Evolutionary conservation across 2,329 filamentous ascomycete species (phyloP).

Genomic region (Fusarium metavorans): DNA sequence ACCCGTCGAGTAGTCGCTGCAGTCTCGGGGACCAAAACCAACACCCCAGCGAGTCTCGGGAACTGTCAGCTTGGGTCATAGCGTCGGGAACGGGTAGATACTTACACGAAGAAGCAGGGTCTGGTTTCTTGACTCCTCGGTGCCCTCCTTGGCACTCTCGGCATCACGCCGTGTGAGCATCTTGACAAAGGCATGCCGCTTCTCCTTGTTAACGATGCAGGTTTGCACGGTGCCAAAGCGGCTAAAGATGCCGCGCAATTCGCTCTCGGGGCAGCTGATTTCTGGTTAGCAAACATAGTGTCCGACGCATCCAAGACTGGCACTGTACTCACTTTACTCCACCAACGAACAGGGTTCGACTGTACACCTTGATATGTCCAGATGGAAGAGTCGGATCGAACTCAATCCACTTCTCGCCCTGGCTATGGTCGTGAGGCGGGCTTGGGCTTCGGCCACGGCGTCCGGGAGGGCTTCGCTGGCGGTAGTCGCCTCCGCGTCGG

Average conservation of each 20-base stretch:
- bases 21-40: conserved; percentile 95
- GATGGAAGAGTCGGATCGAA: conserved; percentile 80
- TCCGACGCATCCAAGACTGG: not conserved
- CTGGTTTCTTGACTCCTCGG: conserved; percentile 82
- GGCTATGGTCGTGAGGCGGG: conserved; percentile 56
- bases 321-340: conserved; percentile 81
- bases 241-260: conserved; percentile 84
- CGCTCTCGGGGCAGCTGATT: conserved; percentile 77
- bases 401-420: conserved; percentile 77
- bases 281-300: conserved; percentile 43
- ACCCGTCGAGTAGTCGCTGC: conserved; percentile 93
- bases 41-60: conserved; percentile 94
- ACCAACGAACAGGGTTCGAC: conserved; percentile 95
- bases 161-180: conserved; percentile 94
- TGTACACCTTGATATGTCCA: conserved; percentile 90
- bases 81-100: conserved; percentile 21
- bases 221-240: conserved; percentile 92
- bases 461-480: conserved; percentile 85
- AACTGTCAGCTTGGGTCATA: conserved; percentile 40
- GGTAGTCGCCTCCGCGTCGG: conserved; percentile 76
- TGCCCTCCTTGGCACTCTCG: conserved; percentile 83
- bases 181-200: conserved; percentile 98
- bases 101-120: conserved; percentile 80
- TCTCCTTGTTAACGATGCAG: conserved; percentile 98
- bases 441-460: conserved; percentile 75